Evolutionary conservation across 208 protist genomes (phyloP), one percentile per base, ranked within the genome.

Genomic region (Kentomonas sorsogonicus): DNA sequence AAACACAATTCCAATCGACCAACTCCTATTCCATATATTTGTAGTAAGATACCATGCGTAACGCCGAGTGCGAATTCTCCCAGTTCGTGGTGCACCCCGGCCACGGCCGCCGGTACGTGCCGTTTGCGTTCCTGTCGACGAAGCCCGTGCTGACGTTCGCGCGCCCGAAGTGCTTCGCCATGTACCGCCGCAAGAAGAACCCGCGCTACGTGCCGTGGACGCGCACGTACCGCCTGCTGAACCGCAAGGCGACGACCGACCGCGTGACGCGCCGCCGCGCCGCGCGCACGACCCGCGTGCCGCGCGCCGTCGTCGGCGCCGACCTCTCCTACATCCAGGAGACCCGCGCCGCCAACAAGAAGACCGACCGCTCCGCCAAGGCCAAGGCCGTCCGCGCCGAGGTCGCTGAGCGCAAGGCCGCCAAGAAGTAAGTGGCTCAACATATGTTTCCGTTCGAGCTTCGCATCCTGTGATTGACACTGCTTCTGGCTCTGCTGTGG

Each of bases 131-230:
- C 60, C 78, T 94, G 67, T 95, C 91, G 55, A 96, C 91, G 71
- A 95, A 93, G 87, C 91, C 91, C 48, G 91, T 96, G 65, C 82
- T 96, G 81, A 91, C 89, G 51, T 96, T 96, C 78, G 69, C 79
- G 48, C 74, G 77, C 65, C 82, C 84, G 45, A 95, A 95, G 83
- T 93, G 88, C 79, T 84, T 89, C 53, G 85, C 73, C 34, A 69
- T 95, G 74, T 96, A 93, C 87, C 86, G 91, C 80, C 84, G 86
- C 74, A 96, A 96, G 87, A 96, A 95, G 87, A 96, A 96, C 85
- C 89, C 91, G 53, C 86, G 89, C 63, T 93, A 92, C 74, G 56
- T 96, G 56, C 72, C 75, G 63, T 96, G 91, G 91, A 96, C 91
- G 69, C 83, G 86, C 75, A 89, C 89, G 64, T 96, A 94, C 89